Base-by-base conservation (phyloP, 2,329 filamentous ascomycete genomes). In the Xylaria sp. region DNA sequence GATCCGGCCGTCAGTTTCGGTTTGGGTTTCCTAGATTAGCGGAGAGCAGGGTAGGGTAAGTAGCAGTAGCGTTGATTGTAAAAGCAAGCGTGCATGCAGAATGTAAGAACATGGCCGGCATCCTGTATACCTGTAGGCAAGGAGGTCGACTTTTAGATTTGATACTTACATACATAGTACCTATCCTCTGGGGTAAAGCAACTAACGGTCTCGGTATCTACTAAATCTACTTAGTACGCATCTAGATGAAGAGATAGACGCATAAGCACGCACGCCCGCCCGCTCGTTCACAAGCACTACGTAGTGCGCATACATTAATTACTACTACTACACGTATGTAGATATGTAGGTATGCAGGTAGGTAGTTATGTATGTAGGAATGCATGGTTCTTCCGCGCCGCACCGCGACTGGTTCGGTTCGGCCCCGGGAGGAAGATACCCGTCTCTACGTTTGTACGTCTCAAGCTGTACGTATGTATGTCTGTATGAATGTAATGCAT, bases 341-440 rank as follows among this genome's bases (percentile, higher is more conserved):
- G 37, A 40, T 40, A 40, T 40, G 1, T 44, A 44, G 13, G 13
- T n/a, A 18, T 42, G 16, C 16, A 18, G 37, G 12, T n/a, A n/a
- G n/a, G 32, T 35, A 40, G 37, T 12, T 40, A 40, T 40, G 1
- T 44, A 44, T 12, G 13, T n/a, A 18, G 12, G 40, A 47, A 55
- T 55, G 51, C 51, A 55, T 55, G 29, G 51, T 55, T 55, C 51
- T 55, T 37, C 29, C n/a, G 51, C 44, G 29, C 18, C n/a, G 29
- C n/a, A 29, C 29, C 51, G 48, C 25, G 51, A 55, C 51, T 55
- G 51, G 51, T 16, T 55, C 51, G 51, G 51, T 55, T 37, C 51
- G 51, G 29, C 29, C 35, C 51, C 27, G 51, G 51, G 32, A 55
- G 29, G 29, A 25, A 37, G 12, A 55, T 37, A 21, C 10, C 51